Conservation (phyloP, 768 basidiomycete species). For the Termitomyces sp. region DNA sequence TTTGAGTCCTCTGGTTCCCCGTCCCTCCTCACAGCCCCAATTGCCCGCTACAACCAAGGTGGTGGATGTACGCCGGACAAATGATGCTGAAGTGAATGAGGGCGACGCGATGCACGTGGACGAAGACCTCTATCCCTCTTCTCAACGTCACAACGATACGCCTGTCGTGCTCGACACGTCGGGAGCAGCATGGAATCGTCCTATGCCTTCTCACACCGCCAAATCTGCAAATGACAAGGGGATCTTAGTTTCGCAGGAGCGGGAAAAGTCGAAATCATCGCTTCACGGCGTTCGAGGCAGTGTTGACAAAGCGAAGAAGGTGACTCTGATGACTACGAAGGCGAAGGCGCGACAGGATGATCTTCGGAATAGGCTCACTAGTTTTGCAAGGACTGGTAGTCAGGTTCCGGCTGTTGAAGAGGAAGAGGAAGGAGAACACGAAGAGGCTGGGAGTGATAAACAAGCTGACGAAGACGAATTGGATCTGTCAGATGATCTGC, state of each 20-base stretch:
- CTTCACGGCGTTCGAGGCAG: neutral
- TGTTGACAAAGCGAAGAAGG: neutral
- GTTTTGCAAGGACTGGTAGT: constrained; percentile 52
- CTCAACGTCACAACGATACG: neutral
- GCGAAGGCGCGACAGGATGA: constrained; percentile 17
- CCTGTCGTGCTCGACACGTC: constrained; percentile 47
- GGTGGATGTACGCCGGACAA: neutral
- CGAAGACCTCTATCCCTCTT: neutral
- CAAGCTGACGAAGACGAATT: neutral
- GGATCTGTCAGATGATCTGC: neutral
- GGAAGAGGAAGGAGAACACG: constrained; percentile 22
- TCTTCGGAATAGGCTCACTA: constrained; percentile 45
- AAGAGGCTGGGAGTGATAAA: constrained; percentile 10
- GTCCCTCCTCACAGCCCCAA: neutral
- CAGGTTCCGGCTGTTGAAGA: constrained; percentile 19
- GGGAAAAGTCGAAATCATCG: neutral
- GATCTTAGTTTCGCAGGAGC: neutral
- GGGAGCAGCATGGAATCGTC: constrained; percentile 39
- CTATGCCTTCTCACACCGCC: neutral
- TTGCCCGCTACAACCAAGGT: neutral
- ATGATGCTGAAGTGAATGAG: neutral
- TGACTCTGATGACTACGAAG: neutral
- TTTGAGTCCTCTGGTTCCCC: neutral
- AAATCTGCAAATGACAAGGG: neutral
- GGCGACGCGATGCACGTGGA: constrained; percentile 9